Percentiles rank a stretch among this genome's conserved stretches.
phyloP scores from a whole-genome alignment of 2,329 filamentous ascomycete genomes.

The Clarireedia monteithiana region DNA sequence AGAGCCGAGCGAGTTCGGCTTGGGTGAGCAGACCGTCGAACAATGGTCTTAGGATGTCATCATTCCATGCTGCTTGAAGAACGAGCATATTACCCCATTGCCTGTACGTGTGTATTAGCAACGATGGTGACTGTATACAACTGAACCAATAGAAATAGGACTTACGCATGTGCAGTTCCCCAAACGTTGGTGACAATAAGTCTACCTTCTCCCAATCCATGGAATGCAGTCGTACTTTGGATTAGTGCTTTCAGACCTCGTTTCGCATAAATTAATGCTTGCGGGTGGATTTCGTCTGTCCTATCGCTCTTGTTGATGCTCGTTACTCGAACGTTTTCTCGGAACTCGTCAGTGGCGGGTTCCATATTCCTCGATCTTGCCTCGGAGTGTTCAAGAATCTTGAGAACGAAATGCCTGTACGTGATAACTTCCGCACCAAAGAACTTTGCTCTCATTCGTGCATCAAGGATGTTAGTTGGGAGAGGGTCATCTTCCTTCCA shows the following conservation, averaged over 20 bases:
- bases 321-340: conserved; percentile 26
- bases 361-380: conserved; percentile 12
- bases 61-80: conserved; percentile 72
- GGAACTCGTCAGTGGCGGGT: conserved; percentile 18
- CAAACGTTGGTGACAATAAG: conserved; percentile 93
- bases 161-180: conserved; percentile 92
- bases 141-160: conserved; percentile 21
- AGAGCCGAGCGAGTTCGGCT: conserved; percentile 49
- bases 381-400: conserved; percentile 39
- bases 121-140: neutral
- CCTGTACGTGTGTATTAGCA: conserved; percentile 38
- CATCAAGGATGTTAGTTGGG: conserved; percentile 67
- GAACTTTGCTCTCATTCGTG: conserved; percentile 85
- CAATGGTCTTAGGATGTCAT: conserved; percentile 49
- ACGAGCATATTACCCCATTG: conserved; percentile 97
- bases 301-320: conserved; percentile 31
- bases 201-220: conserved; percentile 50
- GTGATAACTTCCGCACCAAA: conserved; percentile 90
- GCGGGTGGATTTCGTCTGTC: conserved; percentile 32
- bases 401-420: conserved; percentile 64
- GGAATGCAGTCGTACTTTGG: conserved; percentile 78
- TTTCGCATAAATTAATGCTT: conserved; percentile 47
- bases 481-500: conserved; percentile 57
- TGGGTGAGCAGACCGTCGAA: conserved; percentile 51
- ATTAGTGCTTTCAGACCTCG: conserved; percentile 57